Conservation (phyloP, 805 yeast species). For the Wickerhamomyces kurtzmanii region DNA sequence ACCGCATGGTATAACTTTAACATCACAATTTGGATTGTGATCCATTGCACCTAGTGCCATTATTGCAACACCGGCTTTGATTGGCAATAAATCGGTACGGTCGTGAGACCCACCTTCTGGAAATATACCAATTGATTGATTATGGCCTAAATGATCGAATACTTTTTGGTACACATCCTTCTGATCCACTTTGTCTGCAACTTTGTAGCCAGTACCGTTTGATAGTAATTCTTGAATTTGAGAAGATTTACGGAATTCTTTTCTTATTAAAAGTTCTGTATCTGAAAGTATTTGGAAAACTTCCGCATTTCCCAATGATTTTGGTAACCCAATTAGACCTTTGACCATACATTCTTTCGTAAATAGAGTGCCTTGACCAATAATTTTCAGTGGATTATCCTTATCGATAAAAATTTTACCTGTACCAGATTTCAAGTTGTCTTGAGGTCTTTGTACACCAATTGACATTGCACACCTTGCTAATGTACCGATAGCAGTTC, state of each 20-base stretch:
- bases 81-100: constrained; percentile 80
- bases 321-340: constrained; percentile 72
- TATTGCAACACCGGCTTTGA: constrained; percentile 95
- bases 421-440: constrained; percentile 53
- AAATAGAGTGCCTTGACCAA: constrained; percentile 64
- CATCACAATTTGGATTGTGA: constrained; percentile 62
- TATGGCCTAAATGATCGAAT: constrained; percentile 71
- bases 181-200: constrained; percentile 83
- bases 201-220: constrained; percentile 49
- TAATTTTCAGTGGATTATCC: constrained; percentile 40
- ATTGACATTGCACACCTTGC: constrained; percentile 73
- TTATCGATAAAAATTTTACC: constrained; percentile 58
- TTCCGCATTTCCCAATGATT: constrained; percentile 67
- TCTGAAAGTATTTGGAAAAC: constrained; percentile 62
- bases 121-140: constrained; percentile 83
- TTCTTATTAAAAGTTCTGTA: constrained; percentile 55
- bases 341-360: constrained; percentile 41
- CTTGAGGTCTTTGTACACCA: constrained; percentile 92
- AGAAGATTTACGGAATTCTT: constrained; percentile 54
- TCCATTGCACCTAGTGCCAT: constrained; percentile 96
- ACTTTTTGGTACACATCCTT: constrained; percentile 75
- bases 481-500: constrained; percentile 61
- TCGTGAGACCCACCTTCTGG: constrained; percentile 99
- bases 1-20: constrained; percentile 91
- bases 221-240: constrained; percentile 27